These are phyloP conservation scores for Roridomyces roridus DNA, from an alignment of 768 basidiomycete species.

Conservation along the genomic window DNA sequence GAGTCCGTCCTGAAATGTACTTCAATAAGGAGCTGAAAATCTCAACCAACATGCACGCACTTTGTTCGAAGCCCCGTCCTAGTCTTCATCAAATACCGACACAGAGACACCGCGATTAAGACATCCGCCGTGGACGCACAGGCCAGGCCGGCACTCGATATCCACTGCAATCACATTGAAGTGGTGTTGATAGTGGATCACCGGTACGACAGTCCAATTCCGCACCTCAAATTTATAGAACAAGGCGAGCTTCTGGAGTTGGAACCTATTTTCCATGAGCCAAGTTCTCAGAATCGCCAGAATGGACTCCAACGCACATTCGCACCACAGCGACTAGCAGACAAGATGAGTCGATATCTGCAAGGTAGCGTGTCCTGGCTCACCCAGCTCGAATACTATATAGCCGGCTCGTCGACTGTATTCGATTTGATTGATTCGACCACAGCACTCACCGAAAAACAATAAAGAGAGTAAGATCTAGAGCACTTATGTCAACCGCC, in stretches of 20 bases:
- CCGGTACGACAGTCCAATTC: not conserved
- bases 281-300: too few relatives aligned
- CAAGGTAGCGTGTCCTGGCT: not conserved
- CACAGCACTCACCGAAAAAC: not conserved
- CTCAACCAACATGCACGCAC: too few relatives aligned
- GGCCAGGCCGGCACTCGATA: not conserved
- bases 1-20: too few relatives aligned
- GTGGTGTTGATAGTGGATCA: not conserved
- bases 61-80: too few relatives aligned
- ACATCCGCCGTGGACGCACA: constrained; percentile 4
- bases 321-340: too few relatives aligned
- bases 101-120: too few relatives aligned
- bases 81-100: too few relatives aligned
- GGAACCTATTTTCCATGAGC: too few relatives aligned
- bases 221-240: constrained; percentile 5
- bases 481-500: not conserved
- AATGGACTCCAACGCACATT: too few relatives aligned
- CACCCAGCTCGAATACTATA: constrained; percentile 4
- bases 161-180: constrained; percentile 1
- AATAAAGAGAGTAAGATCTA: constrained; percentile 1
- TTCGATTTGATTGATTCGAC: not conserved
- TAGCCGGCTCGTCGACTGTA: not conserved
- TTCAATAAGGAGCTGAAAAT: too few relatives aligned
- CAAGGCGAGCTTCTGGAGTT: not conserved
- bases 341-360: too few relatives aligned